A percentile compares a stretch with the other conserved stretches of the same genome.
phyloP scores from a whole-genome alignment of 345 rosid species.

The Eucalyptus curtisii region DNA sequence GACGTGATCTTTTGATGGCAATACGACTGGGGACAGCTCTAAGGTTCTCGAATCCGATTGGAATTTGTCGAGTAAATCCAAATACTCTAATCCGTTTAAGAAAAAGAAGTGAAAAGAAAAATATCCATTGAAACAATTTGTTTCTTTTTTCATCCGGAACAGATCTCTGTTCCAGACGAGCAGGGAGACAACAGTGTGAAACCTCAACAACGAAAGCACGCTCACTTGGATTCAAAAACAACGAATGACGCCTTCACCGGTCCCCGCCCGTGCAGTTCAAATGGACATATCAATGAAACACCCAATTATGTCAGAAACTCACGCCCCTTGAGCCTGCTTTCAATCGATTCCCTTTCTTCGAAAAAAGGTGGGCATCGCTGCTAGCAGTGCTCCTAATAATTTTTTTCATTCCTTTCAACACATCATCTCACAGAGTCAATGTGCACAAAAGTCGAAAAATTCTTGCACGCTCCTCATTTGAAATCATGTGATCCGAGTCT shows the following conservation, averaged over 20 bases:
- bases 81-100: background rate
- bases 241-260: background rate
- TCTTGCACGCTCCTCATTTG: background rate
- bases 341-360: background rate
- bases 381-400: background rate
- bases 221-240: background rate
- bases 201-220: background rate
- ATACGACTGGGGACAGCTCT: background rate
- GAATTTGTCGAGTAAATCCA: background rate
- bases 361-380: background rate
- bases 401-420: background rate
- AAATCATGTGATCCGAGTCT: background rate
- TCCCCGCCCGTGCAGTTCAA: background rate
- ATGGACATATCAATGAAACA: background rate
- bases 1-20: background rate
- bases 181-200: background rate
- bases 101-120: background rate
- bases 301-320: background rate
- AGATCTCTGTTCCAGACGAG: background rate
- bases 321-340: background rate
- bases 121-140: background rate
- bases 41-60: background rate
- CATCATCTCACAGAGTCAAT: background rate
- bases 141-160: background rate
- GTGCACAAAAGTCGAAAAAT: background rate